Conservation (phyloP, 1,284 basidiomycete species). For the Boletus austroedulis region DNA sequence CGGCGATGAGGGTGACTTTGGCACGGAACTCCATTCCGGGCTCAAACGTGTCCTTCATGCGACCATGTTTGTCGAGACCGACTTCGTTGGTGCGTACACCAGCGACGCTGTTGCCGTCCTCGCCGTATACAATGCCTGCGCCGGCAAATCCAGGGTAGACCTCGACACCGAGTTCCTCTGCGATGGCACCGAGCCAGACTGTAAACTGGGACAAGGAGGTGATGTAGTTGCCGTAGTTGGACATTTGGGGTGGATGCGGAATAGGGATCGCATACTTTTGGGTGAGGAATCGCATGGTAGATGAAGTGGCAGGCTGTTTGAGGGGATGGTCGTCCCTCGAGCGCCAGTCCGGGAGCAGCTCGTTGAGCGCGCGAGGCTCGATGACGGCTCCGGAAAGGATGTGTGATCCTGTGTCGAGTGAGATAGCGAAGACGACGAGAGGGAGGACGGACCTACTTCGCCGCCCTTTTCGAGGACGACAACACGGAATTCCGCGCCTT, state of each 20-base stretch:
- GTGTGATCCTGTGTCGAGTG: constrained; percentile 71
- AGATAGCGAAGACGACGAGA: not conserved
- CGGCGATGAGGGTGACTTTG: constrained; percentile 92
- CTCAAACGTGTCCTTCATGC: constrained; percentile 88
- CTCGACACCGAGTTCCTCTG: constrained; percentile 91
- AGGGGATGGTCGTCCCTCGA: constrained; percentile 58
- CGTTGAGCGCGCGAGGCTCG: constrained; percentile 88
- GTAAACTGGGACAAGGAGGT: constrained; percentile 87
- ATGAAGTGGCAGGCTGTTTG: constrained; percentile 77
- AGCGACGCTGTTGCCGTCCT: constrained; percentile 64
- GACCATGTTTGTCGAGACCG: constrained; percentile 77
- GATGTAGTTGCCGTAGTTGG: constrained; percentile 92
- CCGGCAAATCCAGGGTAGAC: constrained; percentile 98
- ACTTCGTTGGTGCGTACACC: constrained; percentile 96
- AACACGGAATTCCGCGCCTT: constrained; percentile 75
- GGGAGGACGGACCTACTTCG: constrained; percentile 75
- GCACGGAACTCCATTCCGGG: constrained; percentile 97
- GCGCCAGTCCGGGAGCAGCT: constrained; percentile 89
- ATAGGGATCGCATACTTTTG: constrained; percentile 72
- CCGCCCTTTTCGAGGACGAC: constrained; percentile 94
- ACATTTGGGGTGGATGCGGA: constrained; percentile 98
- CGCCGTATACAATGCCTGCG: constrained; percentile 74
- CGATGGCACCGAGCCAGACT: constrained; percentile 87
- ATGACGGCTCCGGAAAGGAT: constrained; percentile 96
- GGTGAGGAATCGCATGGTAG: constrained; percentile 89